Base-by-base conservation (phyloP, 2,329 filamentous ascomycete species). In the Stagonosporopsis tanaceti region DNA sequence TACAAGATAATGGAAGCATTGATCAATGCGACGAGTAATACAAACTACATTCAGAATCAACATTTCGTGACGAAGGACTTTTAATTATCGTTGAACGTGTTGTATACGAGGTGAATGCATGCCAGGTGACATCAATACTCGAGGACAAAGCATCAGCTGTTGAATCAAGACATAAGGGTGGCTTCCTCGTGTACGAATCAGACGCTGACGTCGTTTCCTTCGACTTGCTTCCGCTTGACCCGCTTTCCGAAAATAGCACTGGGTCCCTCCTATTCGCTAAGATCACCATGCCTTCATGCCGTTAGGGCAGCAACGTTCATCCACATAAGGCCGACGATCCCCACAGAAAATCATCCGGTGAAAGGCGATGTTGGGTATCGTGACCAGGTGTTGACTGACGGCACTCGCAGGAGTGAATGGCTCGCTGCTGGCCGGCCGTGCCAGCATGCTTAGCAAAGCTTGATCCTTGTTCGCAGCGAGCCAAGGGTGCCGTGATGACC, bases 231-330 rank as follows among this genome's bases (percentile, higher is more conserved):
- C 53, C 42, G 37, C n/a, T 11, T 24, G 14, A 24, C 30, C 45
- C 45, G 45, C 38, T 42, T 46, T 57, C 54, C 54, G 27, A 57
- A 57, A 57, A 57, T 57, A 57, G 54, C 44, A 44, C 7, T 6
- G 11, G 38, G 24, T 8, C 17, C 42, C 46, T 34, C 42, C 30
- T 34, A 47, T 53, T 42, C 25, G 42, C 53, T 35, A 20, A 45
- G 54, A 40, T 50, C 20, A 37, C 42, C 34, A 39, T 15, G 34
- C 37, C 25, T 20, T 15, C 14, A 25, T 47, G 47, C 41, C 39
- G 34, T 34, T 51, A 51, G 47, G 41, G 35, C 28, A 51, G 47
- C 30, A 47, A 44, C 41, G n/a, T 42, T 34, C 41, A 51, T 51
- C 53, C 47, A 57, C 53, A 27, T n/a, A 47, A 24, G 20, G 44